phyloP scores from a whole-genome alignment of 768 basidiomycete genomes.

The Suillus bovinus region DNA sequence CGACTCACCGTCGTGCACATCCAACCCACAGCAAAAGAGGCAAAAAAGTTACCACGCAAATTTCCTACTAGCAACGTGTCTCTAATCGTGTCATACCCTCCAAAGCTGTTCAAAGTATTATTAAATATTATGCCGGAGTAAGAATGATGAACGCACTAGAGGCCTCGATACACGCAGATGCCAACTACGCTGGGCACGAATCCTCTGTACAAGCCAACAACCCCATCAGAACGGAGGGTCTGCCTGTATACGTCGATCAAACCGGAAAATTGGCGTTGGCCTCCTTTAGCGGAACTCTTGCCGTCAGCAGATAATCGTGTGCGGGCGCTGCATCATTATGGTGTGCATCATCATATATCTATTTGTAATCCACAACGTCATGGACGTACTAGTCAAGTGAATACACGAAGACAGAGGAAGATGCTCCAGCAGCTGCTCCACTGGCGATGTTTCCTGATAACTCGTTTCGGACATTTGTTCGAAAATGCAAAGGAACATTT shows the following conservation, averaged over 20 bases:
- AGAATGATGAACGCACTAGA: conserved; percentile 35
- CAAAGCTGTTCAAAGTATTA: conserved; percentile 33
- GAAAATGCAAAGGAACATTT: background rate
- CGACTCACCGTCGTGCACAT: conserved; percentile 38
- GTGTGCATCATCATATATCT: background rate
- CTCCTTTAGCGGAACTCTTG: conserved; percentile 37
- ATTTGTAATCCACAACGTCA: too few species aligned
- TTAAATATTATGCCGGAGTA: background rate
- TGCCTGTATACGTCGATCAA: conserved; percentile 45
- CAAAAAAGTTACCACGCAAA: conserved; percentile 40
- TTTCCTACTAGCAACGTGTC: conserved; percentile 40
- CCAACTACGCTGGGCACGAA: conserved; percentile 44
- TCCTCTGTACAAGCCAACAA: conserved; percentile 43
- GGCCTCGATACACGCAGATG: conserved; percentile 43
- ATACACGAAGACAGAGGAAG: conserved; percentile 44
- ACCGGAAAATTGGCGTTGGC: conserved; percentile 42
- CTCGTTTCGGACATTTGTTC: background rate
- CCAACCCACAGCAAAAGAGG: conserved; percentile 44
- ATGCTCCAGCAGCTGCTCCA: conserved; percentile 45
- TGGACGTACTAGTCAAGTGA: conserved; percentile 43
- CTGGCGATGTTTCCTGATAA: conserved; percentile 40
- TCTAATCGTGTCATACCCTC: conserved; percentile 42
- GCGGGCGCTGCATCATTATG: conserved; percentile 31
- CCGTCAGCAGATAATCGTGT: conserved; percentile 43
- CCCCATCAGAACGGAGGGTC: conserved; percentile 41